Evolutionary conservation across 345 rosid species (phyloP), one percentile per base, ranked within the genome.

Genomic region (Eucalyptus tenuipes): DNA sequence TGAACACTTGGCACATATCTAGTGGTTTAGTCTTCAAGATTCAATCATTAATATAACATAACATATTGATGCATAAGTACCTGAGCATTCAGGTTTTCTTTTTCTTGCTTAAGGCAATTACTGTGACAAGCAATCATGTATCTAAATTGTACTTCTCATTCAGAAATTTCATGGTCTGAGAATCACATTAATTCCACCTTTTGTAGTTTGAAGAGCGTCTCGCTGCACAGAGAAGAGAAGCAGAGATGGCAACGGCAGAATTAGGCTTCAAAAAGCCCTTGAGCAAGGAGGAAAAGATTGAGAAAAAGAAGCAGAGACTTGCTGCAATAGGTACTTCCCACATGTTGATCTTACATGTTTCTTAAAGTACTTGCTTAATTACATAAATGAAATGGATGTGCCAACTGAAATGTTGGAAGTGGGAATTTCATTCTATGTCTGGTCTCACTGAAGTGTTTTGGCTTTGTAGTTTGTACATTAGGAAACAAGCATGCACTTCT

Each of bases 141-240:
- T 33, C 81, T 17, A 71, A 33, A 71, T 71, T 33, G 87, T 33
- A 40, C 44, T 86, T 20, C 48, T 86, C 7, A 42, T 68, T 13
- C 40, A 24, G 55, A 57, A 88, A 59, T 85, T 88, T 37, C 45
- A n/a, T 47, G 45, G 47, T 40, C 55, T 49, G 53, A 48, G 49
- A 85, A 40, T 29, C 57, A 20, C 84, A 75, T 42, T 40, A 37
- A 75, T 75, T 49, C 31, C 61, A 86, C 27, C 18, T 86, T 89
- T 91, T 87, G 87, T 93, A 98, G 99, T 94, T 98, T 48, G 97
- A 98, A 93, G 99, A 97, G 93, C 96, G 99, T 82, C 98, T 98
- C 44, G 96, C 95, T 88, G 98, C 97, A 84, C 99, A 98, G 90
- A 92, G 99, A 91, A 95, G 85, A 88, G 99, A 98, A 92, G 95